phyloP scores from a whole-genome alignment of 2,329 filamentous ascomycete genomes.

The Botrytis porri region DNA sequence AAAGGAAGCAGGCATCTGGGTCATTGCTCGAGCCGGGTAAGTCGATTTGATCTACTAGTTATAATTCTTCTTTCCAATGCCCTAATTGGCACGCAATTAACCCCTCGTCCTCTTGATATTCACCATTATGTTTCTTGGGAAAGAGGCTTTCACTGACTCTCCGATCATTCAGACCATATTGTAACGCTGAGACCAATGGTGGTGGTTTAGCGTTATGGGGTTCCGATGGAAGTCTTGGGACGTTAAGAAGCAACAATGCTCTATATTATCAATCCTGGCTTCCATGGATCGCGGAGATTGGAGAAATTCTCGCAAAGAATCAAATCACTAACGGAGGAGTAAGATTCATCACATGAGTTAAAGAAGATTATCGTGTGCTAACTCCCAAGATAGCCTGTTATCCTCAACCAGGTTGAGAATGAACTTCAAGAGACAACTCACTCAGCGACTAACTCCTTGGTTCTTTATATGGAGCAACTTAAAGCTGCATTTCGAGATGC shows the following conservation, averaged over 20 bases:
- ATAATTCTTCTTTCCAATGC: neutral
- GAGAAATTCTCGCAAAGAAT: conserved; percentile 48
- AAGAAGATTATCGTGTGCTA: conserved; percentile 45
- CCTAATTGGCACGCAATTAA: neutral
- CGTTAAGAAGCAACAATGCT: conserved; percentile 43
- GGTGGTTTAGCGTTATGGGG: conserved; percentile 48
- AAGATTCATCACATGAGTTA: conserved; percentile 14
- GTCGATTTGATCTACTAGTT: neutral
- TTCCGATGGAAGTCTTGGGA: conserved; percentile 46
- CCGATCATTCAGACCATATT: conserved; percentile 42
- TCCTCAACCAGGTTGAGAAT: conserved; percentile 53
- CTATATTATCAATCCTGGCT: conserved; percentile 47
- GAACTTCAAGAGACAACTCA: conserved; percentile 48
- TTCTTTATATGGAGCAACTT: conserved; percentile 52
- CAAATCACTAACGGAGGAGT: conserved; percentile 49
- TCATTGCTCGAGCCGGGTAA: conserved; percentile 47
- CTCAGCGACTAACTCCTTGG: conserved; percentile 44
- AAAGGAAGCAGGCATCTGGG: conserved; percentile 50
- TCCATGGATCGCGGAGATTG: conserved; percentile 47
- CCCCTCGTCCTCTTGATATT: neutral
- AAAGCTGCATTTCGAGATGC: conserved; percentile 45
- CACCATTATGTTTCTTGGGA: neutral
- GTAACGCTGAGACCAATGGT: conserved; percentile 50
- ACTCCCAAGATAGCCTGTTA: conserved; percentile 42
- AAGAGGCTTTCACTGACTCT: neutral